Evolutionary conservation across 2,329 filamentous ascomycete genomes (phyloP).

Genomic region (Pseudocercospora macadamiae): DNA sequence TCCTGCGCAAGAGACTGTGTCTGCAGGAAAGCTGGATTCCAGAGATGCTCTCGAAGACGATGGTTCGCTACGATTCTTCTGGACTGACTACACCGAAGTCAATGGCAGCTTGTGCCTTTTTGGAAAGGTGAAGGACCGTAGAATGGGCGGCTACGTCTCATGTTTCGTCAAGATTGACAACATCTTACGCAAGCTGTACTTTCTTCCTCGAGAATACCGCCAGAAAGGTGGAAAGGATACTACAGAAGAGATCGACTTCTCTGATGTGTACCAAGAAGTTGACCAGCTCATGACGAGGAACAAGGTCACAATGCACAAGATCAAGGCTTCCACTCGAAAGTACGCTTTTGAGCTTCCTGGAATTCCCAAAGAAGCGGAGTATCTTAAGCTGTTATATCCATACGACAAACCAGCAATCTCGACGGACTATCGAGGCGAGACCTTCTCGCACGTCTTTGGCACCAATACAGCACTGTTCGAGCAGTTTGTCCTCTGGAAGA

Average conservation of each 20-base stretch:
- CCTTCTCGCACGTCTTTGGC: constrained; percentile 92
- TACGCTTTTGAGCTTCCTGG: constrained; percentile 92
- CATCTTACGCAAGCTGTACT: constrained; percentile 87
- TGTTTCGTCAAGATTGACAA: constrained; percentile 97
- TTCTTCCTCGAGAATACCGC: constrained; percentile 75
- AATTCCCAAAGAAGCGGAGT: constrained; percentile 85
- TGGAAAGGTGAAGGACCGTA: constrained; percentile 92
- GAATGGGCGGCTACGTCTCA: constrained; percentile 76
- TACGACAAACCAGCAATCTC: constrained; percentile 80
- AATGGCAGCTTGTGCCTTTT: constrained; percentile 92
- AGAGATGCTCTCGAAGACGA: constrained; percentile 91
- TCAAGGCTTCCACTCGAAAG: constrained; percentile 85
- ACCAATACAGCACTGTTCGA: constrained; percentile 93
- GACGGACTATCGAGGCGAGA: constrained; percentile 74
- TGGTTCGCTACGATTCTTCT: constrained; percentile 91
- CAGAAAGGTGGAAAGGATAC: constrained; percentile 66
- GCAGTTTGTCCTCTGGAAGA: constrained; percentile 98
- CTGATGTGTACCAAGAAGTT: constrained; percentile 87
- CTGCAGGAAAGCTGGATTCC: constrained; percentile 78
- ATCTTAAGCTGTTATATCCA: constrained; percentile 93
- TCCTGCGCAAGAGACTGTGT: constrained; percentile 66
- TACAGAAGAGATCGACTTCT: constrained; percentile 78
- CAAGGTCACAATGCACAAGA: constrained; percentile 87
- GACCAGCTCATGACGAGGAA: constrained; percentile 85
- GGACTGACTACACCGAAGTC: constrained; percentile 93